phyloP scores from a whole-genome alignment of 306 rosid species.

The Nissolia schottii region DNA sequence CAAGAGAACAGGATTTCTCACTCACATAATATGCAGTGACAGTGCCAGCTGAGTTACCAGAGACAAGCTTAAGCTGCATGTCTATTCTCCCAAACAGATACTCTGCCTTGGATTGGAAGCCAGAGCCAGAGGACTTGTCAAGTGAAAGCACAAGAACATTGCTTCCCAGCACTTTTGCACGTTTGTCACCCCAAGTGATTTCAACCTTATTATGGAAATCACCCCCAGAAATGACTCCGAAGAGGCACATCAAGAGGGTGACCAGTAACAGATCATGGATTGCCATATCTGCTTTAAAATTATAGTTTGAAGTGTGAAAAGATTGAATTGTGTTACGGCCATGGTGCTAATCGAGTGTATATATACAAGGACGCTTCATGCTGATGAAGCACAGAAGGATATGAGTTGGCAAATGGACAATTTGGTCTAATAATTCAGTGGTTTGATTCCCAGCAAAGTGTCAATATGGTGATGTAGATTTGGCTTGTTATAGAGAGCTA shows the following conservation, averaged over 20 bases:
- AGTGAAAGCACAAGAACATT: constrained; percentile 24
- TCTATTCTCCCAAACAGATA: constrained; percentile 36
- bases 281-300: background rate
- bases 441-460: background rate
- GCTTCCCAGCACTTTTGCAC: constrained; percentile 22
- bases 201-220: background rate
- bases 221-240: background rate
- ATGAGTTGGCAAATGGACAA: constrained; percentile 7
- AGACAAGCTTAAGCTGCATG: constrained; percentile 40
- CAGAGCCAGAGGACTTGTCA: constrained; percentile 40
- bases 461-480: background rate
- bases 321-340: background rate
- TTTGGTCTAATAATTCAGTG: background rate
- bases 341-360: background rate
- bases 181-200: constrained; percentile 28
- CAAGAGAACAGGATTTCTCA: background rate
- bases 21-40: constrained; percentile 39
- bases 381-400: constrained; percentile 9
- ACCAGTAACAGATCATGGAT: background rate
- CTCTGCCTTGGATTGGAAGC: constrained; percentile 32
- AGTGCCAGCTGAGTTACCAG: constrained; percentile 39
- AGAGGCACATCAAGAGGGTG: background rate
- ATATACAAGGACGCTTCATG: constrained; percentile 8
- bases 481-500: background rate
- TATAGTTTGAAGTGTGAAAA: background rate